Percentiles rank a stretch among this genome's conserved stretches.
phyloP scores from a whole-genome alignment of 805 yeast species.

The Pichia insulana region DNA sequence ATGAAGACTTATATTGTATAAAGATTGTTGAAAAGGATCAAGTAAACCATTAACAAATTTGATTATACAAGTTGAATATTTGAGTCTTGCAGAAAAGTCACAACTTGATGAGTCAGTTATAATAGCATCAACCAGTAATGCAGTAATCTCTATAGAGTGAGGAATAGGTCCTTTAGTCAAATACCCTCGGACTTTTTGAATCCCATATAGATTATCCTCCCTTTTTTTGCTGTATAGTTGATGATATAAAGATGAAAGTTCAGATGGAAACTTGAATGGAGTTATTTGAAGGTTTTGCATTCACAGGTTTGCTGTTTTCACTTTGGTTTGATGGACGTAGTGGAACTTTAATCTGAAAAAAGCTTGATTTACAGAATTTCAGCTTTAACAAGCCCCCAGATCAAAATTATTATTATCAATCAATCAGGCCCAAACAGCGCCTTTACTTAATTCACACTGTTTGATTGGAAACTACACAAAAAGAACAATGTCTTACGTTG shows the following conservation, averaged over 20 bases:
- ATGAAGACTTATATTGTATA: constrained; percentile 70
- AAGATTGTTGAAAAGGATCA: constrained; percentile 78
- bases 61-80: constrained; percentile 67
- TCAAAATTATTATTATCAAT: no score
- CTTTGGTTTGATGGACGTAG: no score
- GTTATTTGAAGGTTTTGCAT: constrained; percentile 24
- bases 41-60: constrained; percentile 86
- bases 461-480: neutral
- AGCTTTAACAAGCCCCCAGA: no score
- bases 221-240: constrained; percentile 38
- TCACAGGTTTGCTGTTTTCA: neutral
- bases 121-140: constrained; percentile 43
- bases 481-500: constrained; percentile 18
- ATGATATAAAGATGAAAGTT: constrained; percentile 36
- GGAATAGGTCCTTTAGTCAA: constrained; percentile 57
- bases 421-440: neutral
- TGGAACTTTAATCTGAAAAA: no score
- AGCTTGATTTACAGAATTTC: no score
- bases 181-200: constrained; percentile 44
- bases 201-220: constrained; percentile 36
- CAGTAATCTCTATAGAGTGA: constrained; percentile 63
- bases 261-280: constrained; percentile 32
- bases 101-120: constrained; percentile 29
- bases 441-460: neutral
- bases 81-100: constrained; percentile 34